Evolutionary conservation across 495 filamentous ascomycete species (phyloP).

Genomic region (Penicillium coprophilum): DNA sequence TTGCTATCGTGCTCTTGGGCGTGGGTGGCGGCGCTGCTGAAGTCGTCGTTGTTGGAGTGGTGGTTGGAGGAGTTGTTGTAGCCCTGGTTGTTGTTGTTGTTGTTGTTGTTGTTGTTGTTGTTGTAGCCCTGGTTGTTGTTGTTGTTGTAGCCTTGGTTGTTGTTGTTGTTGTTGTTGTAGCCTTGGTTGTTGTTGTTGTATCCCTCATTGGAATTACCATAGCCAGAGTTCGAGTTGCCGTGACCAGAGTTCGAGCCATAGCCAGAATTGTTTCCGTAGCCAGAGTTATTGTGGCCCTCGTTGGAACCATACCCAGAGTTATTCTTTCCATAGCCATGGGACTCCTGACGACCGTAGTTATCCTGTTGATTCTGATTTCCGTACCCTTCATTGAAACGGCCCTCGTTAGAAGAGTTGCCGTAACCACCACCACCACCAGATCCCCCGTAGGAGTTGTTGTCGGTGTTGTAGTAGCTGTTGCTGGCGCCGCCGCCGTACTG

Average conservation of each 20-base stretch:
- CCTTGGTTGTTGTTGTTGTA: neutral
- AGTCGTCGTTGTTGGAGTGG: slow-evolving; percentile 34
- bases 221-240: no score
- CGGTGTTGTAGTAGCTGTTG: slow-evolving; percentile 21
- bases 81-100: slow-evolving; percentile 18
- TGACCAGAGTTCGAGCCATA: neutral
- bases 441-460: slow-evolving; percentile 6
- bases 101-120: slow-evolving; percentile 18
- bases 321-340: neutral
- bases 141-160: neutral
- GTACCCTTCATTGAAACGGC: slow-evolving; percentile 4
- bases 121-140: neutral
- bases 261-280: neutral
- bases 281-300: neutral
- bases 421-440: neutral
- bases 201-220: neutral
- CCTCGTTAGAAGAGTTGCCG: neutral
- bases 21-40: slow-evolving; percentile 47
- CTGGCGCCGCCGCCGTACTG: slow-evolving; percentile 13
- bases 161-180: neutral
- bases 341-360: slow-evolving; percentile 12
- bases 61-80: neutral
- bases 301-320: neutral
- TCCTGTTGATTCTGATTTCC: slow-evolving; percentile 15
- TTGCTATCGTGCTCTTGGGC: slow-evolving; percentile 42